Percentiles rank a stretch among this genome's conserved stretches.
Conservation (phyloP, 2,329 filamentous ascomycete genomes). For the Epichloe typhina region DNA sequence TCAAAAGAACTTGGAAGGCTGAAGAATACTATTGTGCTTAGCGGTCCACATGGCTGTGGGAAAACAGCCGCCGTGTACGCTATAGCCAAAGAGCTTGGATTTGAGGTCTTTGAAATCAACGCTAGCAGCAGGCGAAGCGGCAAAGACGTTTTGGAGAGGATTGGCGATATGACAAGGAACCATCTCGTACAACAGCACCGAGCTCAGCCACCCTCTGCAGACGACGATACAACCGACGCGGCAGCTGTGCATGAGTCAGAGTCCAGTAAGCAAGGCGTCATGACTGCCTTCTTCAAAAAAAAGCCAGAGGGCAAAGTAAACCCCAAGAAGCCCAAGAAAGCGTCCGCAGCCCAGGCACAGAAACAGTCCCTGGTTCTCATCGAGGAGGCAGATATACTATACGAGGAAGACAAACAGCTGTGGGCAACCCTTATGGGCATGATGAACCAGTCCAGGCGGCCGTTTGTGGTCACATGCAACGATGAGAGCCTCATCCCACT, state of each 20-base stretch:
- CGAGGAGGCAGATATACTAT: constrained; percentile 87
- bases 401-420: constrained; percentile 91
- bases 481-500: constrained; percentile 73
- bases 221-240: constrained; percentile 12
- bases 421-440: constrained; percentile 72
- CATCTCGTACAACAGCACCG: constrained; percentile 59
- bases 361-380: constrained; percentile 91
- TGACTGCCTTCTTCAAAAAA: constrained; percentile 68
- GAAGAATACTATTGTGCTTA: constrained; percentile 72
- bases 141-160: constrained; percentile 78
- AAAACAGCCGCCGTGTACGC: constrained; percentile 91
- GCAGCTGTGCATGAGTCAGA: constrained; percentile 38
- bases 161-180: constrained; percentile 95
- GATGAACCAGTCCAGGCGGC: constrained; percentile 73
- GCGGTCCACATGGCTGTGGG: constrained; percentile 78
- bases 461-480: constrained; percentile 91
- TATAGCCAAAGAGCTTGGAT: constrained; percentile 79
- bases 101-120: constrained; percentile 93
- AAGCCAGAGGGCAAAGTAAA: constrained; percentile 24
- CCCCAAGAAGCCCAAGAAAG: constrained; percentile 17
- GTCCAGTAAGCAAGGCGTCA: constrained; percentile 61
- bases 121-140: constrained; percentile 70
- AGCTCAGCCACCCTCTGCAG: constrained; percentile 18
- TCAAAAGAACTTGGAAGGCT: constrained; percentile 35
- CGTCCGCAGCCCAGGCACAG: constrained; percentile 38